A percentile compares a stretch with the other conserved stretches of the same genome.
phyloP scores from a whole-genome alignment of 1,284 basidiomycete species.

The Malassezia nana region DNA sequence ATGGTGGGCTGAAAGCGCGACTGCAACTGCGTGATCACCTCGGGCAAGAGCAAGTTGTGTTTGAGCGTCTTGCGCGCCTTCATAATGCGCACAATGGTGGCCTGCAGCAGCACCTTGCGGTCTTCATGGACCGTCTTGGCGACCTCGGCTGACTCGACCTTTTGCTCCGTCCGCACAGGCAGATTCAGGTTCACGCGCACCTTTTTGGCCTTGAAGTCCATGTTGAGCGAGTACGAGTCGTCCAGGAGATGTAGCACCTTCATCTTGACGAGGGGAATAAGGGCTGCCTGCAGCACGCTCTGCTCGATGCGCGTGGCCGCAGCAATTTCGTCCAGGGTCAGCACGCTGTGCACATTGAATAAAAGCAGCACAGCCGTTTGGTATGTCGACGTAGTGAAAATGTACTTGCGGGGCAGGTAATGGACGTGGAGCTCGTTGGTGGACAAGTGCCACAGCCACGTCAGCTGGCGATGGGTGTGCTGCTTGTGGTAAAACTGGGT shows the following conservation, averaged over 20 bases:
- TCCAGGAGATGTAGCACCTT: slow-evolving; percentile 73
- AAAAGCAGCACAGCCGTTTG: slow-evolving; percentile 89
- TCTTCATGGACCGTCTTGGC: slow-evolving; percentile 95
- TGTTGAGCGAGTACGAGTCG: slow-evolving; percentile 55
- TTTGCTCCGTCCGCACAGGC: slow-evolving; percentile 87
- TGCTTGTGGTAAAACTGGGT: slow-evolving; percentile 85
- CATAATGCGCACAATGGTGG: slow-evolving; percentile 93
- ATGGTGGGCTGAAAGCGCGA: slow-evolving; percentile 80
- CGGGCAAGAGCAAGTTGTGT: slow-evolving; percentile 84
- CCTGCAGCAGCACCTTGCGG: slow-evolving; percentile 91
- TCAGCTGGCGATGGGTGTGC: slow-evolving; percentile 86
- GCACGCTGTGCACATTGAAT: slow-evolving; percentile 75
- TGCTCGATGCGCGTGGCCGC: slow-evolving; percentile 74
- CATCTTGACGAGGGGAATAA: slow-evolving; percentile 74
- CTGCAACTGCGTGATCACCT: slow-evolving; percentile 83
- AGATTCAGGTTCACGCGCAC: slow-evolving; percentile 71
- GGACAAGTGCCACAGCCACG: slow-evolving; percentile 95
- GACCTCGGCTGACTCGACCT: slow-evolving; percentile 80
- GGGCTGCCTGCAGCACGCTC: slow-evolving; percentile 71
- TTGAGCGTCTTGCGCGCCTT: slow-evolving; percentile 93
- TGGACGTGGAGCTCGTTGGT: slow-evolving; percentile 91
- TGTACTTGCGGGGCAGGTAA: slow-evolving; percentile 87
- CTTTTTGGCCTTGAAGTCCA: slow-evolving; percentile 84
- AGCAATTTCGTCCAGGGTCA: slow-evolving; percentile 69
- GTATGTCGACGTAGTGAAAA: slow-evolving; percentile 86